Percentiles rank a stretch among this genome's conserved stretches.
Conservation (phyloP, 2,329 filamentous ascomycete species). For the Aspergillus sp. region DNA sequence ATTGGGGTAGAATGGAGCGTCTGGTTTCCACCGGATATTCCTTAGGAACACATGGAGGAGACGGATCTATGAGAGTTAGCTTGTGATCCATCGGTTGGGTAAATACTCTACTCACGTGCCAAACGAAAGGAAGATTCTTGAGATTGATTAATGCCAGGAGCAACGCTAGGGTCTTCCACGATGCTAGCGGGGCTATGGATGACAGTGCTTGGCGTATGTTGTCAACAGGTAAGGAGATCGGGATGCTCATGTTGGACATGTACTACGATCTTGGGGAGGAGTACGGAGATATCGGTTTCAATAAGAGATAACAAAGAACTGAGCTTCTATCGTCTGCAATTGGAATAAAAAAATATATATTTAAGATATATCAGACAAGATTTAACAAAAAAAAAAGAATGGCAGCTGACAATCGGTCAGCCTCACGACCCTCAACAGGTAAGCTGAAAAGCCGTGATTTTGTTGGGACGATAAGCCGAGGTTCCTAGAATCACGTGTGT, state of each 20-base stretch:
- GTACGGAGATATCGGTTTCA: too few relatives aligned
- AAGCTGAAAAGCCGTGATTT: too few relatives aligned
- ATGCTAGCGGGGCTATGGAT: conserved; percentile 15
- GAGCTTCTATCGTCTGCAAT: too few relatives aligned
- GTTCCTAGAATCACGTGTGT: too few relatives aligned
- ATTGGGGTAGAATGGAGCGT: conserved; percentile 40
- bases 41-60: conserved; percentile 52
- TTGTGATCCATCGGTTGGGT: background rate
- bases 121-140: conserved; percentile 32
- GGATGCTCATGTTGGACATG: conserved; percentile 9
- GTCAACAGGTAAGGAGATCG: conserved; percentile 12
- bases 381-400: background rate
- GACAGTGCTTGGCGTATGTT: conserved; percentile 17
- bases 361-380: background rate
- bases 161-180: conserved; percentile 31
- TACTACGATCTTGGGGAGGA: too few relatives aligned
- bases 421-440: background rate
- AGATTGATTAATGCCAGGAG: conserved; percentile 32
- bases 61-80: conserved; percentile 44
- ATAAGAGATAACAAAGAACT: too few relatives aligned
- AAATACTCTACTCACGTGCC: conserved; percentile 31
- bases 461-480: too few relatives aligned
- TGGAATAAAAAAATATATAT: background rate
- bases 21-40: conserved; percentile 48
- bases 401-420: background rate